phyloP scores from a whole-genome alignment of 768 basidiomycete species.

The Pisolithus microcarpus region DNA sequence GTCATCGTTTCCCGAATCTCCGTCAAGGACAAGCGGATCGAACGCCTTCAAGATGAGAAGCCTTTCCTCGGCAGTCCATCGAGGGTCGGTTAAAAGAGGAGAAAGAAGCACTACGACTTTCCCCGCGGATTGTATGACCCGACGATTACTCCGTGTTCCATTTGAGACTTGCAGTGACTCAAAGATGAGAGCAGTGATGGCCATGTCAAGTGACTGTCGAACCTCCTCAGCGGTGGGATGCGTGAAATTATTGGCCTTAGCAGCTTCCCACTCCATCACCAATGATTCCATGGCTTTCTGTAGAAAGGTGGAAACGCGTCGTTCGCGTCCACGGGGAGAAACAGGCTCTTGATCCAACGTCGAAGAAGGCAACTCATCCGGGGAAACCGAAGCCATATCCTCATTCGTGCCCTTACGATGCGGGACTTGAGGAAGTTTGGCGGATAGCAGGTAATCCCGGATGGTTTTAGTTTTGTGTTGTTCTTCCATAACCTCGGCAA shows the following conservation, averaged over 20 bases:
- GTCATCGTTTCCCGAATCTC: conserved; percentile 20
- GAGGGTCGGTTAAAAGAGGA: conserved; percentile 30
- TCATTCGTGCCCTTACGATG: conserved; percentile 5
- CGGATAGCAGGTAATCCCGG: conserved; percentile 62
- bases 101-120: conserved; percentile 42
- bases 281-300: conserved; percentile 54
- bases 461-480: conserved; percentile 53
- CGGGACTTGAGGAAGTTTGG: conserved; percentile 45
- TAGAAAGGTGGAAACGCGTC: conserved; percentile 55
- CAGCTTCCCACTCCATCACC: conserved; percentile 40
- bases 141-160: conserved; percentile 52
- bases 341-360: conserved; percentile 27
- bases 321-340: conserved; percentile 52
- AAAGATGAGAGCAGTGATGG: conserved; percentile 59
- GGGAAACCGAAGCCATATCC: neutral
- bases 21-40: conserved; percentile 51
- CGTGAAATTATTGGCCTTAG: conserved; percentile 19
- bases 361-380: conserved; percentile 5
- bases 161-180: conserved; percentile 61
- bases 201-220: conserved; percentile 63
- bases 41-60: conserved; percentile 58
- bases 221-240: conserved; percentile 55
- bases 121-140: conserved; percentile 57
- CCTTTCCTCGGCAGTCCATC: conserved; percentile 59
- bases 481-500: conserved; percentile 55